Base-by-base conservation (phyloP, 305 asterid species). In the Fraxinus dipetala region DNA sequence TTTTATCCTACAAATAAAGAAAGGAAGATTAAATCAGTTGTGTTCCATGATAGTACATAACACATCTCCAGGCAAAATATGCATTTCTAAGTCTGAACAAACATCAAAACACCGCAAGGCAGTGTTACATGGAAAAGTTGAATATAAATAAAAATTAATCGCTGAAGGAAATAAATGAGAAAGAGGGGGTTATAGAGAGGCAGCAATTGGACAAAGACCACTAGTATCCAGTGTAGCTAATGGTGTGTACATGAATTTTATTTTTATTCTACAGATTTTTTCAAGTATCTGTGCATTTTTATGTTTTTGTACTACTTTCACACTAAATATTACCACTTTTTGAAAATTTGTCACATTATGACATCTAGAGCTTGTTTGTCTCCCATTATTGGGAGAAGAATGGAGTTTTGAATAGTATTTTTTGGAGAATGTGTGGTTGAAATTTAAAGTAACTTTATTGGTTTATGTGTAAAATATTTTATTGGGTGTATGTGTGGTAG, bases 1-100 rank as follows among this genome's bases (percentile, higher is more conserved):
- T 89, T 91, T 92, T 81, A 96, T 93, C 97, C 98, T 96, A 69
- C 81, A 67, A 79, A 84, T 78, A 79, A 75, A 59, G 78, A 76
- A 22, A 26, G 45, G 38, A 76, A 75, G 81, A 75, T 48, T 59
- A 54, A 48, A 76, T 75, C 81, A 84, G 84, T 77, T 40, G 75
- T 61, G 75, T 70, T 69, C 38, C 22, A 32, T 72, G 72, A n/a
- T 28, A 78, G 76, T 56, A 72, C 75, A 18, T 8, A 14, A 14
- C 75, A 54, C 9, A 48, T 8, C 79, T 35, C 43, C 63, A 26
- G 51, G 32, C 54, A 75, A 72, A 70, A 70, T 31, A 70, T 30
- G 38, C 40, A 31, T 11, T 14, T 70, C 43, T 8, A 30, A 69
- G 38, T 28, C 40, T 30, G 38, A 30, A 28, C 40, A 69, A 3